Base-by-base conservation (phyloP, 441 rosid species). In the Adansonia madagascariensis region DNA sequence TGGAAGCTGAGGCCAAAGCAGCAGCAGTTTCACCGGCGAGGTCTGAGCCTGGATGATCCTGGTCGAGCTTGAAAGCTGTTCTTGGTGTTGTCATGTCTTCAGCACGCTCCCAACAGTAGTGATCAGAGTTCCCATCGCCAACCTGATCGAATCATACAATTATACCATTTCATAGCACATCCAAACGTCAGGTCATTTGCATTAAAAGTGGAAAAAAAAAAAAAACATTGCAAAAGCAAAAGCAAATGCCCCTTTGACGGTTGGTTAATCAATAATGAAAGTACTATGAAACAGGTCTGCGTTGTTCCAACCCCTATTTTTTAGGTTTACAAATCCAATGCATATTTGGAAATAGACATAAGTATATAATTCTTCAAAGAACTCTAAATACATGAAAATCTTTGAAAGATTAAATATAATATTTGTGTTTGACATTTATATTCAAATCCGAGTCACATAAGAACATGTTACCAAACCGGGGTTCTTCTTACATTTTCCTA, bases 41-140 rank as follows among this genome's bases (percentile, higher is more conserved):
- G 81, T 95, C 98, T 0, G 98, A 93, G n/a, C 98, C 98, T 14
- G 96, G 97, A 81, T 91, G 86, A 11, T 88, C 73, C 43, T 80
- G 80, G 75, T 95, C 94, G 31, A 95, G 79, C 84, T 88, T 91
- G 82, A 85, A 93, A 41, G 93, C 92, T 2, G 87, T 85, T 77
- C 98, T 85, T 20, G 93, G 86, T 70, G 98, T 94, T 62, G 92
- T 93, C 98, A 94, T 93, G 83, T 95, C 98, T 73, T 95, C 98
- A 0, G 98, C 84, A 6, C 98, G 69, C 84, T 91, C 92, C 98
- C 98, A 93, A 74, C 98, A 95, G 24, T 85, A 89, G 79, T 95
- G 98, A 71, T 95, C 98, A 0, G 93, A 88, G 50, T 87, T 84
- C 7, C 98, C 98, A 80, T 93, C 97, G 3, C 98, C 98, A 20